phyloP scores from a whole-genome alignment of 257 asterid genomes.

The Solanum chiquidenum region DNA sequence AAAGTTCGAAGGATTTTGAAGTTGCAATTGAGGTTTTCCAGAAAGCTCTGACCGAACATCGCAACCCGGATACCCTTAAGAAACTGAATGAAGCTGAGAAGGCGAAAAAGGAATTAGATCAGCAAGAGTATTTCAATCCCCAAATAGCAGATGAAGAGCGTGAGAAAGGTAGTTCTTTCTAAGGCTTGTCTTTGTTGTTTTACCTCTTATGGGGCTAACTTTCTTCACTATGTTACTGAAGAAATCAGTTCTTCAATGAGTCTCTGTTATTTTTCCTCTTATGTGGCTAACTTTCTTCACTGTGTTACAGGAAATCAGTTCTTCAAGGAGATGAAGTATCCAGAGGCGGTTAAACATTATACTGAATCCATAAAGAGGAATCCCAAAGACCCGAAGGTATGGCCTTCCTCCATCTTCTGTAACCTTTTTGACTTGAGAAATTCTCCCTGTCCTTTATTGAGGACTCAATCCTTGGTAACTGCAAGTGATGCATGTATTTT shows the following conservation, averaged over 20 bases:
- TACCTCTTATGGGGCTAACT: background rate
- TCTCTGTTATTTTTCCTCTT: background rate
- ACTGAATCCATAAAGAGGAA: conserved; percentile 76
- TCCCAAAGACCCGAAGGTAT: conserved; percentile 69
- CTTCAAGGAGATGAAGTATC: conserved; percentile 85
- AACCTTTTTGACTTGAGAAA: background rate
- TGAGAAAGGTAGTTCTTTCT: conserved; percentile 56
- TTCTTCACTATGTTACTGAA: conserved; percentile 14
- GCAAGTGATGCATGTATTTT: background rate
- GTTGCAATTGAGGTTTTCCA: conserved; percentile 83
- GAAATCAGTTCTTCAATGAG: conserved; percentile 75
- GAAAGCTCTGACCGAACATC: conserved; percentile 90
- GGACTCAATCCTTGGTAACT: background rate
- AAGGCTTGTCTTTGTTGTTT: background rate
- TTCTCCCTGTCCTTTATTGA: background rate
- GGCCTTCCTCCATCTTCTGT: background rate
- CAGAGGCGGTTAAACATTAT: conserved; percentile 82
- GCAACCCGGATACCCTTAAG: conserved; percentile 87
- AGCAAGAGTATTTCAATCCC: conserved; percentile 77
- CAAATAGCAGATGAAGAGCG: conserved; percentile 91
- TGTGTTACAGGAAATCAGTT: conserved; percentile 48
- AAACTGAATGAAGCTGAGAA: conserved; percentile 87
- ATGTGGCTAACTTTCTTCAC: background rate
- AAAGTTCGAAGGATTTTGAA: conserved; percentile 64
- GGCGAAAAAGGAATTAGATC: conserved; percentile 89